These are phyloP conservation scores for Venturia asperata DNA, from an alignment of 2,329 filamentous ascomycete species.

Conservation along the genomic window DNA sequence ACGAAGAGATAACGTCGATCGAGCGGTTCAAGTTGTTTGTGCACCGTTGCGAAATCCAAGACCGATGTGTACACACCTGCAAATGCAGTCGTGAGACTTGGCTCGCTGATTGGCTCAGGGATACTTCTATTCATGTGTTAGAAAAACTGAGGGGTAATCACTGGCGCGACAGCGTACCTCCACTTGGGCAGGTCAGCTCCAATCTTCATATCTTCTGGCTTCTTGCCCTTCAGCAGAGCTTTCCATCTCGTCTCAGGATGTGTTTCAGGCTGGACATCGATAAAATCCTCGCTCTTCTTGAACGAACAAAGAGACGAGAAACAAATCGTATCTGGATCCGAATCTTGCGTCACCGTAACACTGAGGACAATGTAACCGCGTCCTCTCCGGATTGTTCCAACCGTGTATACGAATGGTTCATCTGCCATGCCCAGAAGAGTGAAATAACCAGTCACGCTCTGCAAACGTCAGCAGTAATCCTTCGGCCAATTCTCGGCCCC, in stretches of 20 bases:
- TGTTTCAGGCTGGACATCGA: slow-evolving; percentile 9
- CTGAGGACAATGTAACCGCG: slow-evolving; percentile 13
- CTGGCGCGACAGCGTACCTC: background rate
- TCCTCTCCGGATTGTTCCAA: slow-evolving; percentile 10
- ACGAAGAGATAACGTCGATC: slow-evolving; percentile 15
- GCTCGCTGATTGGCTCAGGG: background rate
- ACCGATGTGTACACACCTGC: slow-evolving; percentile 14
- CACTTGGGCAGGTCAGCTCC: background rate
- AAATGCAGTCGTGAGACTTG: slow-evolving; percentile 4
- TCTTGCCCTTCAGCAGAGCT: slow-evolving; percentile 3
- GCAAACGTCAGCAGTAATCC: background rate
- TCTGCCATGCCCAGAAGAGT: slow-evolving; percentile 15
- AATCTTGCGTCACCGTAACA: slow-evolving; percentile 17
- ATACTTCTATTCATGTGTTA: background rate
- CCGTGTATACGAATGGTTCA: slow-evolving; percentile 14
- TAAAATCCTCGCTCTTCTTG: slow-evolving; percentile 16
- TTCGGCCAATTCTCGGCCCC: background rate
- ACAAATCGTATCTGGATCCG: slow-evolving; percentile 10
- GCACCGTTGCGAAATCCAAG: background rate
- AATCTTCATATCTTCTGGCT: slow-evolving; percentile 11
- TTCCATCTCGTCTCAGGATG: background rate
- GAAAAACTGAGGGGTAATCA: background rate
- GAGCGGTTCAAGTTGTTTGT: background rate
- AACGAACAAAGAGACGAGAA: slow-evolving; percentile 18
- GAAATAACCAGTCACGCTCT: slow-evolving; percentile 19